Evolutionary conservation across 208 protist genomes (phyloP).

Genomic region (Leishmania major): DNA sequence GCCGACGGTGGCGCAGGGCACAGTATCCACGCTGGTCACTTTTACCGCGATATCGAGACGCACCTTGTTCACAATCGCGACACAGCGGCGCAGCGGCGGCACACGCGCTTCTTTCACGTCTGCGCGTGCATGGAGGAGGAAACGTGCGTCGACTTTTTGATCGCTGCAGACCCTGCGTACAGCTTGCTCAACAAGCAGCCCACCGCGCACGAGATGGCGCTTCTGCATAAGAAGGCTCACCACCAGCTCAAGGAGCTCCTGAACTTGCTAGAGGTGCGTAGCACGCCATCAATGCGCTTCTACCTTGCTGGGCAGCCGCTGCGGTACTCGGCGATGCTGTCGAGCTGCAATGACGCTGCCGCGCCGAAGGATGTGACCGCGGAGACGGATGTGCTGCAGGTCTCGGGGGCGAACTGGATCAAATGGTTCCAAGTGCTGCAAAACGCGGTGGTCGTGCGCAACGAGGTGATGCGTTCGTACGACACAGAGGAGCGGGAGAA

Average conservation of each 20-base stretch:
- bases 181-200: conserved; percentile 53
- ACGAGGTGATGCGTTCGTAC: conserved; percentile 65
- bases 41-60: conserved; percentile 57
- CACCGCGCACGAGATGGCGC: conserved; percentile 41
- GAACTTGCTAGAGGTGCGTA: conserved; percentile 56
- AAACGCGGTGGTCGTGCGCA: conserved; percentile 83
- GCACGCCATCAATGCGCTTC: conserved; percentile 82
- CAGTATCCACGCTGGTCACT: conserved; percentile 12
- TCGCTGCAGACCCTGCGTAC: conserved; percentile 66
- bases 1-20: conserved; percentile 2
- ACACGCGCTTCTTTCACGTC: conserved; percentile 85
- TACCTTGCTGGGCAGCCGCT: conserved; percentile 66
- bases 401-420: conserved; percentile 55
- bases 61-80: conserved; percentile 40
- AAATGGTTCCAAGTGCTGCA: conserved; percentile 73
- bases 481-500: conserved; percentile 56
- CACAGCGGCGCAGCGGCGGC: conserved; percentile 46
- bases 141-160: conserved; percentile 61
- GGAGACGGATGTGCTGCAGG: conserved; percentile 45
- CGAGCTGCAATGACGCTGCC: conserved; percentile 3
- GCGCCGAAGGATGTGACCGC: conserved; percentile 24
- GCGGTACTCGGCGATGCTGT: conserved; percentile 50
- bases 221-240: conserved; percentile 68
- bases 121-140: conserved; percentile 70
- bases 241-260: conserved; percentile 67